Evolutionary conservation across 805 yeast species (phyloP).

Genomic region (Yarrowia deformans): DNA sequence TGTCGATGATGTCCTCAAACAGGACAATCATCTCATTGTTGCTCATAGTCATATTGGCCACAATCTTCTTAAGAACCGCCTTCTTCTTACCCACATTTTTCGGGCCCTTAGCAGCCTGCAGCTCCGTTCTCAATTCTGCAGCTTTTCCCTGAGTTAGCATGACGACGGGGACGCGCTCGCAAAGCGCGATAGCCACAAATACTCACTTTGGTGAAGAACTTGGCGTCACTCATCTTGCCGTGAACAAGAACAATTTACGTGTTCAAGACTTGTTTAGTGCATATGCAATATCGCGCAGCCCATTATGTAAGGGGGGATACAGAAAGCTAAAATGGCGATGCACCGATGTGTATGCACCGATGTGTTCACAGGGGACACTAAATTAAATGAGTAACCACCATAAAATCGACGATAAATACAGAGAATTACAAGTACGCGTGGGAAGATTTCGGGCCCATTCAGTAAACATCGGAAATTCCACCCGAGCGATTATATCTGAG

Average conservation of each 20-base stretch:
- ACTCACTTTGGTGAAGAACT: slow-evolving; percentile 33
- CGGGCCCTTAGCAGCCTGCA: slow-evolving; percentile 50
- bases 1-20: slow-evolving; percentile 66
- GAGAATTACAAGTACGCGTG: background rate
- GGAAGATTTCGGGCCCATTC: too few relatives aligned
- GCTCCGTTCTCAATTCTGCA: slow-evolving; percentile 51
- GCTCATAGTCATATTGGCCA: slow-evolving; percentile 85
- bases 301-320: slow-evolving; percentile 11
- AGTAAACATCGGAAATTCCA: too few relatives aligned
- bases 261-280: slow-evolving; percentile 5
- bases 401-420: background rate
- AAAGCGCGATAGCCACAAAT: background rate
- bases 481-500: too few relatives aligned
- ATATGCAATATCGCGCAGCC: slow-evolving; percentile 37
- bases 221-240: slow-evolving; percentile 31
- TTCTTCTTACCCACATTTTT: slow-evolving; percentile 52
- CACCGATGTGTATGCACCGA: background rate
- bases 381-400: too few relatives aligned
- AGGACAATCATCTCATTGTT: slow-evolving; percentile 75
- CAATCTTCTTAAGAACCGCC: slow-evolving; percentile 68
- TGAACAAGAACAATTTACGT: slow-evolving; percentile 12
- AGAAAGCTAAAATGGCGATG: slow-evolving; percentile 6
- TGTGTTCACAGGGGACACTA: too few relatives aligned
- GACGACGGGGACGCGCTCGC: background rate
- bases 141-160: slow-evolving; percentile 49